Conservation (phyloP, 2,329 filamentous ascomycete species). For the Cordyceps sp. region DNA sequence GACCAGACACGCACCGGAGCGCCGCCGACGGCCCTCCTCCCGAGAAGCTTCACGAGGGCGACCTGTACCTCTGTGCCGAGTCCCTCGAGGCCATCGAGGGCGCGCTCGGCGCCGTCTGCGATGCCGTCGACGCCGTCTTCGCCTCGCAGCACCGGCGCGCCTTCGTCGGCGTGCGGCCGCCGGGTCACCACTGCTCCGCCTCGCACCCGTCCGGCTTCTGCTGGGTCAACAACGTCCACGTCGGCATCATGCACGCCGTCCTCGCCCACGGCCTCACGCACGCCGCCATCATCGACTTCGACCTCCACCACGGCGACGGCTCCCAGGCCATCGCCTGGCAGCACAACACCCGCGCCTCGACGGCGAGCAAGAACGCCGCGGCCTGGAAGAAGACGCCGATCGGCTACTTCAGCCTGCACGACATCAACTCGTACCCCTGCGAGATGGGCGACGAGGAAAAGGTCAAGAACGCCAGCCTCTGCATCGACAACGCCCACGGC, state of each 20-base stretch:
- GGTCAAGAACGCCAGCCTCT: constrained; percentile 83
- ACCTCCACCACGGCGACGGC: constrained; percentile 87
- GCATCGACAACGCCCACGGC: constrained; percentile 84
- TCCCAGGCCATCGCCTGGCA: constrained; percentile 89
- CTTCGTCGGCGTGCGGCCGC: constrained; percentile 84
- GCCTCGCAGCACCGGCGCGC: constrained; percentile 49
- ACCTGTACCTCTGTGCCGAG: constrained; percentile 78
- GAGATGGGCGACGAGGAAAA: constrained; percentile 89
- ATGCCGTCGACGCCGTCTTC: constrained; percentile 81
- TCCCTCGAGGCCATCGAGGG: constrained; percentile 81
- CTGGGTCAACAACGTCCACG: constrained; percentile 97
- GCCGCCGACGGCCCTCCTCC: constrained; percentile 24
- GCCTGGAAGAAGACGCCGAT: constrained; percentile 72
- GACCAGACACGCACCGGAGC: constrained; percentile 44
- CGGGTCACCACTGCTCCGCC: constrained; percentile 88
- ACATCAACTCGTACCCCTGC: constrained; percentile 97
- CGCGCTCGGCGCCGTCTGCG: constrained; percentile 80
- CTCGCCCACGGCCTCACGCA: constrained; percentile 77
- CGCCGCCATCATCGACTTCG: constrained; percentile 84
- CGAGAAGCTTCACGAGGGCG: constrained; percentile 63
- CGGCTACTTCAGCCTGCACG: constrained; percentile 91
- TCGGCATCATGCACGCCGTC: constrained; percentile 83
- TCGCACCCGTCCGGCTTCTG: constrained; percentile 88
- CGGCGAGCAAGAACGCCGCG: constrained; percentile 51
- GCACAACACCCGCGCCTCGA: constrained; percentile 55